Evolutionary conservation across 2,329 filamentous ascomycete genomes (phyloP), one percentile per base, ranked within the genome.

Genomic region (Xylariaceae sp.): DNA sequence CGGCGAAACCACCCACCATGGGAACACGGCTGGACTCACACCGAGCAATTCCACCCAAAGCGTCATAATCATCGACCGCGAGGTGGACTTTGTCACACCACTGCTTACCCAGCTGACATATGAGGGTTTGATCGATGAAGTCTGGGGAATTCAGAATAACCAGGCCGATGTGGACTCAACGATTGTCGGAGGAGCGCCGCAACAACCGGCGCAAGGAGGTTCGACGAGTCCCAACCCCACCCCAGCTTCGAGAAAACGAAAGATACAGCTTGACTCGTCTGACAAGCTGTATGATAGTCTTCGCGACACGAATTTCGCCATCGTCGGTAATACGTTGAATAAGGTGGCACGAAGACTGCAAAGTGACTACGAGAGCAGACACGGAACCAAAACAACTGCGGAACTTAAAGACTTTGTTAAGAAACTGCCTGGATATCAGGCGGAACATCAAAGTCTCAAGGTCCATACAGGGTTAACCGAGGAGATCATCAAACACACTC

Each of bases 361-460:
- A 79, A 81, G 75, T 66, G 92, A 97, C 70, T 96, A 96, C 72
- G 92, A 97, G 71, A 88, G 83, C 64, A 89, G 93, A 62, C 90
- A 96, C 72, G 85, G 85, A 53, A 88, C 90, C 3, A 95, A 94
- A 72, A 92, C 90, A 1, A 92, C 94, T 15, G 87, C 91, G 3
- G 94, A 99, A 72, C 84, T 99, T 37, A 89, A 92, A 66, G 92
- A 96, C 23, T 97, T 97, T 71, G 94, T 99, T n/a, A 87, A 88
- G 67, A 96, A 95, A 72, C 78, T 99, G 30, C 93, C 94, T 0
- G 88, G 87, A 9, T 96, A 95, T 68, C 93, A 97, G 74, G 88
- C 92, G 51, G 94, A 99, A 73, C 92, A 97, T 69, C 88, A 93
- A 66, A 95, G 90, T 68, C 78, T 96, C n/a, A 92, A 94, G 64